Conservation (phyloP, 2,329 filamentous ascomycete genomes). For the Hypoxylon sp. region DNA sequence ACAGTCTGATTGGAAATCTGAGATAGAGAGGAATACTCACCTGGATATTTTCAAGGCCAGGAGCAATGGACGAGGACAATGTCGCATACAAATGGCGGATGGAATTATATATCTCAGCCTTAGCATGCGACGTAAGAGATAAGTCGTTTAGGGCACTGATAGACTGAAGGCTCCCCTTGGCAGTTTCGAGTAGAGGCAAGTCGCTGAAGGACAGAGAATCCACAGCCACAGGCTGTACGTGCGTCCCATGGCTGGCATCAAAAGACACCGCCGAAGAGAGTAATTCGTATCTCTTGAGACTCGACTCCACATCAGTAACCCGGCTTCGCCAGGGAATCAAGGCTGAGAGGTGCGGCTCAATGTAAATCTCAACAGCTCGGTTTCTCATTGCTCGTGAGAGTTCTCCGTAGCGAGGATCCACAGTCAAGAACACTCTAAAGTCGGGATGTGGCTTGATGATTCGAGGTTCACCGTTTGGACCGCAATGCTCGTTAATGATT, state of each 20-base stretch:
- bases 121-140: slow-evolving; percentile 51
- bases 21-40: slow-evolving; percentile 55
- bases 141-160: slow-evolving; percentile 16
- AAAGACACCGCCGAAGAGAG: slow-evolving; percentile 54
- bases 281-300: slow-evolving; percentile 61
- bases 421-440: slow-evolving; percentile 93
- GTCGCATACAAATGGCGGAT: slow-evolving; percentile 55
- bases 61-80: slow-evolving; percentile 49
- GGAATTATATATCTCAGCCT: slow-evolving; percentile 52
- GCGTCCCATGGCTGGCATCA: slow-evolving; percentile 47
- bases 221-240: slow-evolving; percentile 55
- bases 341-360: slow-evolving; percentile 64
- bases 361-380: slow-evolving; percentile 88
- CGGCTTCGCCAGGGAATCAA: slow-evolving; percentile 54
- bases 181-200: slow-evolving; percentile 55
- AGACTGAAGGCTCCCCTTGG: background rate
- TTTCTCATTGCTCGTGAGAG: slow-evolving; percentile 97
- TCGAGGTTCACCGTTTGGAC: slow-evolving; percentile 82
- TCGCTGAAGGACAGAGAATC: slow-evolving; percentile 65
- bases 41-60: slow-evolving; percentile 58
- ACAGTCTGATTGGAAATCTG: slow-evolving; percentile 42
- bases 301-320: slow-evolving; percentile 64
- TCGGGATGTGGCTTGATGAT: slow-evolving; percentile 84
- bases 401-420: slow-evolving; percentile 92
- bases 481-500: slow-evolving; percentile 93